Evolutionary conservation across 148 eudicot species (phyloP), one percentile per base, ranked within the genome.

Genomic region (Cornus suecica): DNA sequence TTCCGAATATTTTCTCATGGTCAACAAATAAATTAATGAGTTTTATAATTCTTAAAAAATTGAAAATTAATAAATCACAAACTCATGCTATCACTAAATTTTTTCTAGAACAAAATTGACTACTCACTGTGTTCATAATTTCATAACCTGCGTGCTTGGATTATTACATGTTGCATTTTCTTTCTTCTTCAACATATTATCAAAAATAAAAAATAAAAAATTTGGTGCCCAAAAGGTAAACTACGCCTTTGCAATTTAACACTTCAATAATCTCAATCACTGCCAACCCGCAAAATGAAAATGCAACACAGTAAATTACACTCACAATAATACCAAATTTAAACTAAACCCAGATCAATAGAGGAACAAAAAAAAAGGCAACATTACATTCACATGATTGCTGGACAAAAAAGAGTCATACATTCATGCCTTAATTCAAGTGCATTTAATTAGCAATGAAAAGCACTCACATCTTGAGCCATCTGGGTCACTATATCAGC

Each of bases 401-500:
- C 27, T 24, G 23, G 25, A 51, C 11, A 66, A 45, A 52, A 75
- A 58, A 23, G 45, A 10, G 8, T 60, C 26, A 20, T 34, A 8
- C 18, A 65, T 65, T 4, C 8, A 28, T n/a, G n/a, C n/a, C n/a
- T n/a, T n/a, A 25, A 74, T 16, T n/a, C 13, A 63, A 37, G 4
- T 28, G 66, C 48, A 37, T 48, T 45, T 13, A 23, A 51, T 29
- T 23, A 51, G 22, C 5, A 41, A 48, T 23, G 16, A 62, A 74
- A 74, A 23, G 1, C 22, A 80, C 98, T 96, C 88, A 96, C 99
- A 81, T 96, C 99, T 68, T 85, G 93, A 73, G 98, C 98, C 89
- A 93, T 86, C 71, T 96, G 99, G 48, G 98, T 73, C 48, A 96
- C 89, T 63, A 91, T 80, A 90, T 96, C 99, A 0, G 95, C 97